Base-by-base conservation (phyloP, 139 green algal species). In the Ettlia oleoabundans region DNA sequence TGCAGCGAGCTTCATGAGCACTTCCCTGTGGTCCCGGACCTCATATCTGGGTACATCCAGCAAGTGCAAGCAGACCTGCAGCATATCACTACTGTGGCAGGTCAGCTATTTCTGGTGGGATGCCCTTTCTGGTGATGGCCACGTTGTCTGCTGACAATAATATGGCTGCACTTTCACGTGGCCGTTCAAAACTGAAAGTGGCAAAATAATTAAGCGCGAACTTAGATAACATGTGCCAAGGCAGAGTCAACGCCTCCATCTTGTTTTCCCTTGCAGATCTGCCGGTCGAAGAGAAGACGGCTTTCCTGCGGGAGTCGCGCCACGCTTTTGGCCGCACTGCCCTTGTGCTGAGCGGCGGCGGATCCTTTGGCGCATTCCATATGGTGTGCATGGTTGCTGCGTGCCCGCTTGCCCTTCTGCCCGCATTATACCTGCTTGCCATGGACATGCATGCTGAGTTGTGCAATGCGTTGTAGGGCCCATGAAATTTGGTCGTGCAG, bases 321-420 rank as follows among this genome's bases (percentile, higher is more conserved):
- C 97, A 99, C 85, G 91, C 95, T 2, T 99, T 97, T 90, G 97
- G 97, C 0, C 88, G 97, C 76, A 99, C 97, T 0, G 97, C 96
- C 6, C 92, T 99, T 32, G 88, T 99, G 67, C 93, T 99, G 18
- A 93, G 80, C 35, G 97, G 97, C n/a, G 97, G 97, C 1, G 97
- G 96, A 3, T 90, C 92, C 3, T 89, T 99, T 33, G 97, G 94
- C 53, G 91, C 88, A 7, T 99, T 99, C 88, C 97, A 99, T 85
- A 76, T 99, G 72, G 94, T 64, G 43, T 4, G 70, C 21, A n/a
- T 68, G 24, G 10, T 10, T 58, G 47, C 47, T 10, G 47, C 13
- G 47, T 10, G 47, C n/a, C n/a, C n/a, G n/a, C n/a, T n/a, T n/a
- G n/a, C n/a, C n/a, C n/a, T n/a, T n/a, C n/a, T 9, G 61, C 22